These are phyloP conservation scores for Dictyostelium capitatum DNA, from an alignment of 78 protist species.

Conservation along the genomic window DNA sequence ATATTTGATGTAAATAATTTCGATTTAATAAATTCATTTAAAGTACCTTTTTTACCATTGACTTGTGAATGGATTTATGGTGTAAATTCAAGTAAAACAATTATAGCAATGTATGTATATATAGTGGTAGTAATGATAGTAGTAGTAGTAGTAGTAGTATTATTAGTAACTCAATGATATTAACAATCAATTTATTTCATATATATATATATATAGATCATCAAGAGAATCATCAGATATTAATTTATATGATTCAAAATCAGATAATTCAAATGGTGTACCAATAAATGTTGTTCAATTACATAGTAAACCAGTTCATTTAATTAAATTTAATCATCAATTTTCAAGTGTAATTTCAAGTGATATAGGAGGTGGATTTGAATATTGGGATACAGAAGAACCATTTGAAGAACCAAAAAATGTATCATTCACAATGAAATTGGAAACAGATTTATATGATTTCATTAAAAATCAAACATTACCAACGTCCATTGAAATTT, in stretches of 20 bases:
- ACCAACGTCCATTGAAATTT: constrained; percentile 77
- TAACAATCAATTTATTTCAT: not conserved
- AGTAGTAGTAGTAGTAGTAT: too few relatives aligned
- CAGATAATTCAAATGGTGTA: not conserved
- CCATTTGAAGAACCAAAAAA: constrained; percentile 42
- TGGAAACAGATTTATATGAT: constrained; percentile 95
- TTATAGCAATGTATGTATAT: constrained; percentile 64
- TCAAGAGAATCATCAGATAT: constrained; percentile 70
- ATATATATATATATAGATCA: constrained; percentile 26
- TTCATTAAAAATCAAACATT: constrained; percentile 76
- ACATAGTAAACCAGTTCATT: constrained; percentile 65
- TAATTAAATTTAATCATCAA: constrained; percentile 57
- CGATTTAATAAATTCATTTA: constrained; percentile 92
- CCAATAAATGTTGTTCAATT: constrained; percentile 16
- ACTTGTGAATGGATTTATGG: constrained; percentile 74
- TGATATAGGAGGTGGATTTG: constrained; percentile 88
- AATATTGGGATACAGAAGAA: constrained; percentile 87
- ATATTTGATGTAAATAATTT: constrained; percentile 92
- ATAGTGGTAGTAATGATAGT: too few relatives aligned
- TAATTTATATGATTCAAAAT: constrained; percentile 56
- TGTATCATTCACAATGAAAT: constrained; percentile 78
- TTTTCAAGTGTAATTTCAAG: constrained; percentile 50
- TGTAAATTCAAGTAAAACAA: constrained; percentile 31
- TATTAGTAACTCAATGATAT: too few relatives aligned
- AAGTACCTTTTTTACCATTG: constrained; percentile 82